Conservation (phyloP, 768 basidiomycete species). For the Candolleomyces eurysporus region DNA sequence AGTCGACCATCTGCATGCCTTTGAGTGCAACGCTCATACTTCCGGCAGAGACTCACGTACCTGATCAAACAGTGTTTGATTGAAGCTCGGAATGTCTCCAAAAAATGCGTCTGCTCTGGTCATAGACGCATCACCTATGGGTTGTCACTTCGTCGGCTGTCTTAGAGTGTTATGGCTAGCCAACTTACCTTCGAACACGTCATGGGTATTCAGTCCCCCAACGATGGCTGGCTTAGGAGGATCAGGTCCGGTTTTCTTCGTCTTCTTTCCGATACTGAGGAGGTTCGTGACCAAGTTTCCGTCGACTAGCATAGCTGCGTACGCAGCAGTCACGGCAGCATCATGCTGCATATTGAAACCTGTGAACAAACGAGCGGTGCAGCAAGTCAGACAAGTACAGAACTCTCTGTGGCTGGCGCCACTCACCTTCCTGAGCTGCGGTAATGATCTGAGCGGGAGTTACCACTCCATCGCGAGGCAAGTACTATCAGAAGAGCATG, state of each 20-base stretch:
- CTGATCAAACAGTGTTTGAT: slow-evolving; percentile 20
- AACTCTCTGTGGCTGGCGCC: background rate
- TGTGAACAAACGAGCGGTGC: background rate
- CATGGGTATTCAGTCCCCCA: slow-evolving; percentile 16
- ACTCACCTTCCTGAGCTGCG: slow-evolving; percentile 15
- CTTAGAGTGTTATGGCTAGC: slow-evolving; percentile 7
- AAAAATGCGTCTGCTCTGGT: slow-evolving; percentile 14
- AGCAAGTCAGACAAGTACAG: background rate
- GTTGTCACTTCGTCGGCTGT: background rate
- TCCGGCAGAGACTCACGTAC: background rate
- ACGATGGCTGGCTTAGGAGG: slow-evolving; percentile 15
- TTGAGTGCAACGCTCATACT: background rate
- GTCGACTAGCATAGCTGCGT: slow-evolving; percentile 16
- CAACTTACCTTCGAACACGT: slow-evolving; percentile 14
- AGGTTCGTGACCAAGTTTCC: slow-evolving; percentile 17
- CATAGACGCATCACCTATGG: background rate
- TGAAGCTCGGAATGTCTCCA: slow-evolving; percentile 20
- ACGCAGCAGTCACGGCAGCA: slow-evolving; percentile 12
- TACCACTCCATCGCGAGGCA: slow-evolving; percentile 13
- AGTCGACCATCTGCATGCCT: slow-evolving; percentile 9
- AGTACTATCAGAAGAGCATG: slow-evolving; percentile 3
- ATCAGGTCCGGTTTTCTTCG: slow-evolving; percentile 14
- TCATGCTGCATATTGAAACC: slow-evolving; percentile 18
- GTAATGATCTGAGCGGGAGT: slow-evolving; percentile 14
- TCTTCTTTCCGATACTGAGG: slow-evolving; percentile 19